Conservation (phyloP, 1,284 basidiomycete species). For the Tilletiaria anomala region DNA sequence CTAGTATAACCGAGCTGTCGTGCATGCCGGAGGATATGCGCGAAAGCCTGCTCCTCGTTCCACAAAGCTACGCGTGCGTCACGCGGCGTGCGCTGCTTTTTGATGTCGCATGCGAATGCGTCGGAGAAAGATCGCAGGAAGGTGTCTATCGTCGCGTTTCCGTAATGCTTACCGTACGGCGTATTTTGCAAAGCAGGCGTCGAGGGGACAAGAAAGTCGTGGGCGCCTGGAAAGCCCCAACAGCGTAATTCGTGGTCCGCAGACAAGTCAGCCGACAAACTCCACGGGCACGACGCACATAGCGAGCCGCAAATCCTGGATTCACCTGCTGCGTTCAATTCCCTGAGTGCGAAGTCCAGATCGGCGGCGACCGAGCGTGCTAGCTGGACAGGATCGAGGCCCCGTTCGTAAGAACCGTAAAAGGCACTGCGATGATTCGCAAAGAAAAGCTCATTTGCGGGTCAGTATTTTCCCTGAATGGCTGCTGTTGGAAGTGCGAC, state of each 20-base stretch:
- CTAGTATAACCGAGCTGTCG: constrained; percentile 1
- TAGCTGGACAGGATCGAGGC: background rate
- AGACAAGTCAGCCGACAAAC: too few species aligned
- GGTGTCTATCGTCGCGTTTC: background rate
- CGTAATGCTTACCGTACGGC: background rate
- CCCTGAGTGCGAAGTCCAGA: background rate
- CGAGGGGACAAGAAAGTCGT: constrained; percentile 1
- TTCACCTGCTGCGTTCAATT: constrained; percentile 1
- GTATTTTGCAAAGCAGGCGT: background rate
- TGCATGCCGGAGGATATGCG: background rate
- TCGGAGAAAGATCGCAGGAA: background rate
- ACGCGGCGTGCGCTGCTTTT: background rate
- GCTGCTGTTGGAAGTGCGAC: background rate
- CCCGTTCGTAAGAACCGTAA: constrained; percentile 1
- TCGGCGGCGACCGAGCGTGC: background rate
- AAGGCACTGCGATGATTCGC: constrained; percentile 2
- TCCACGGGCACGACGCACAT: too few species aligned
- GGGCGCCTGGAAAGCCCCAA: background rate
- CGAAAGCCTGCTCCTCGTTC: background rate
- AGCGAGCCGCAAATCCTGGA: background rate
- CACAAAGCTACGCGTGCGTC: background rate
- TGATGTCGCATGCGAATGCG: constrained; percentile 1
- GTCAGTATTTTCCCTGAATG: background rate
- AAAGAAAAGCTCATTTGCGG: too few species aligned
- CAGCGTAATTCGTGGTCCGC: background rate